Evolutionary conservation across 2,329 filamentous ascomycete species (phyloP).

Genomic region (Apiospora marii): DNA sequence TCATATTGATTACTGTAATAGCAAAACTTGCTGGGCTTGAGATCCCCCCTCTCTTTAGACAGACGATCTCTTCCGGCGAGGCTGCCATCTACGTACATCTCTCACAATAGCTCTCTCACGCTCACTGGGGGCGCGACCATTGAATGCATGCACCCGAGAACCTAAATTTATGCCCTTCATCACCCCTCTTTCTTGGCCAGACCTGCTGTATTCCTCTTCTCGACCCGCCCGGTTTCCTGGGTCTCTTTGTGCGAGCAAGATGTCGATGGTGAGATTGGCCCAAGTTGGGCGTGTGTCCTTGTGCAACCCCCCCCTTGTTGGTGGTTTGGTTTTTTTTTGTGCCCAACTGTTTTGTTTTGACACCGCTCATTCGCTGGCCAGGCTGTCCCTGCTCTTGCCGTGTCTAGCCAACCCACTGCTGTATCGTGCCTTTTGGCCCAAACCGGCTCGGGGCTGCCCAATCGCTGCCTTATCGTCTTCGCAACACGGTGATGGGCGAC

Average conservation of each 20-base stretch:
- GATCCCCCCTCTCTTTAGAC: background rate
- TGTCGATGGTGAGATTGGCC: conserved; percentile 18
- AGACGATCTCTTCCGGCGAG: background rate
- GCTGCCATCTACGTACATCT: background rate
- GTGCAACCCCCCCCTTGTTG: conserved; percentile 7
- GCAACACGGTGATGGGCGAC: conserved; percentile 8
- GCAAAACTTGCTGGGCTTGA: background rate
- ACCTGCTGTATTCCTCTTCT: background rate
- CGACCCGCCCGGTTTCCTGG: conserved; percentile 1
- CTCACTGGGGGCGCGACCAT: background rate
- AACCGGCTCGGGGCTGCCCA: conserved; percentile 23
- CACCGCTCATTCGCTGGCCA: conserved; percentile 22
- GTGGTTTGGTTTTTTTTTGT: background rate
- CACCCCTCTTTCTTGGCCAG: conserved; percentile 8
- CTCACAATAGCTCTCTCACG: background rate
- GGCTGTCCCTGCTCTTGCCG: conserved; percentile 22
- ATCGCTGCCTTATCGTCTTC: conserved; percentile 22
- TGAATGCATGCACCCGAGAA: background rate
- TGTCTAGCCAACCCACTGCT: conserved; percentile 21
- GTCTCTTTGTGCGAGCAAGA: background rate
- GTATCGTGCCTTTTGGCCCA: conserved; percentile 23
- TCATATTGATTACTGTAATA: background rate
- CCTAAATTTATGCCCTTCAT: conserved; percentile 1
- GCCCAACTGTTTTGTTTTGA: conserved; percentile 22
- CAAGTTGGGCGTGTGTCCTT: conserved; percentile 4